Percentiles rank a stretch among this genome's conserved stretches.
phyloP scores from a whole-genome alignment of 2,329 filamentous ascomycete species.

The Aspergillus proliferans region DNA sequence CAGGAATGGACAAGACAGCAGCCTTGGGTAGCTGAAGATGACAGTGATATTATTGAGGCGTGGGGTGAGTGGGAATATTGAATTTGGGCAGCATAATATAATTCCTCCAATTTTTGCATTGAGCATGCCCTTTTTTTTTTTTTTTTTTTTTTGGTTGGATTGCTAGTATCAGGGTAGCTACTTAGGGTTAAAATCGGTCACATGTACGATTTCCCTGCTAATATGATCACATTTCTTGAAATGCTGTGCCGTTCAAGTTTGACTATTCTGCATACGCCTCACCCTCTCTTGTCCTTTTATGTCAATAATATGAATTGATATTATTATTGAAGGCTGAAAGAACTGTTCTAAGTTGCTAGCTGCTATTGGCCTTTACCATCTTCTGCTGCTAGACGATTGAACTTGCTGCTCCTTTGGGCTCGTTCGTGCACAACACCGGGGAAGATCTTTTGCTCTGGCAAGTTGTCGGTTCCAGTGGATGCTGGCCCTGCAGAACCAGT shows the following conservation, averaged over 20 bases:
- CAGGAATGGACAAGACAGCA: constrained; percentile 86
- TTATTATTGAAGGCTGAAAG: no score
- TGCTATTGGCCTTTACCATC: not conserved
- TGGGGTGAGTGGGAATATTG: constrained; percentile 59
- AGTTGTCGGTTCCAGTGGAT: constrained; percentile 8
- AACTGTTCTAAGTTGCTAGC: no score
- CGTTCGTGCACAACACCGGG: constrained; percentile 39
- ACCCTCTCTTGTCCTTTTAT: no score
- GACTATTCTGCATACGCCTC: no score
- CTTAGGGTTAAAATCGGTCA: no score
- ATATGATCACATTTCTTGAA: no score
- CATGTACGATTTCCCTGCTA: no score
- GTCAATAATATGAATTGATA: no score
- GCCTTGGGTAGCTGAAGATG: constrained; percentile 58
- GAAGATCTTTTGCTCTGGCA: constrained; percentile 36
- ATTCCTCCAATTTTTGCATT: not conserved
- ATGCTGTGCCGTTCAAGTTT: no score
- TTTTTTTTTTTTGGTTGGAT: not conserved
- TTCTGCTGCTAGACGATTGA: constrained; percentile 1
- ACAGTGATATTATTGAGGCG: constrained; percentile 46
- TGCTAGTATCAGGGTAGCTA: no score
- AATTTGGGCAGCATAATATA: constrained; percentile 61
- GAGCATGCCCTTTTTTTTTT: not conserved
- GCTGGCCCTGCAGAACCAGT: constrained; percentile 4
- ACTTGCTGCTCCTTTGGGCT: constrained; percentile 22